Evolutionary conservation across 768 basidiomycete genomes (phyloP).

Genomic region (Boletus sp.): DNA sequence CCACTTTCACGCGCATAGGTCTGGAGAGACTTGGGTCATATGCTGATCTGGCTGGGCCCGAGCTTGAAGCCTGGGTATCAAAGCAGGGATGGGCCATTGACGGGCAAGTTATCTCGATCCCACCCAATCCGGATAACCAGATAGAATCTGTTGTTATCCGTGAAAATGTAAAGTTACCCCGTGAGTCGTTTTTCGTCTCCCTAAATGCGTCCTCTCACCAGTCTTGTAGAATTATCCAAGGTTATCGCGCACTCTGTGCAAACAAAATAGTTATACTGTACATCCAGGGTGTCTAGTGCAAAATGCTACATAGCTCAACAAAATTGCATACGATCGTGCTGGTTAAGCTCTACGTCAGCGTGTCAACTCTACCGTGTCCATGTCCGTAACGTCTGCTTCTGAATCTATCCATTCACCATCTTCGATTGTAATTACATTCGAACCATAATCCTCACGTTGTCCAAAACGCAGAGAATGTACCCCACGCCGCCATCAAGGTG

Average conservation of each 20-base stretch:
- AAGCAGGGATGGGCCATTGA: constrained; percentile 70
- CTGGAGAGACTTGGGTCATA: constrained; percentile 68
- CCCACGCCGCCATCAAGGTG: constrained; percentile 72
- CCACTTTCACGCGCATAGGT: constrained; percentile 75
- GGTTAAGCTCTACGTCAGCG: background rate
- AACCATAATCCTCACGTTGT: constrained; percentile 22
- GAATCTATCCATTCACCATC: background rate
- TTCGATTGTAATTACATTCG: background rate
- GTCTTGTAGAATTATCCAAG: constrained; percentile 64
- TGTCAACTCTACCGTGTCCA: background rate
- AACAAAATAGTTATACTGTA: constrained; percentile 36
- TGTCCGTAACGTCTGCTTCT: background rate
- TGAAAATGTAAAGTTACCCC: constrained; percentile 77
- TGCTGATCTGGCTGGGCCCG: constrained; percentile 63
- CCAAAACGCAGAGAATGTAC: constrained; percentile 65
- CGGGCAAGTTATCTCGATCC: constrained; percentile 60
- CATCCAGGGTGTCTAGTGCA: constrained; percentile 1
- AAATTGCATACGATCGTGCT: background rate
- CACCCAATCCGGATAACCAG: constrained; percentile 85
- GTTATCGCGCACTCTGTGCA: constrained; percentile 71
- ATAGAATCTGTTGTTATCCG: constrained; percentile 83
- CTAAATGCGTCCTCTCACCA: background rate
- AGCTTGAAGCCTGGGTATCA: constrained; percentile 57
- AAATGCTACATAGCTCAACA: background rate
- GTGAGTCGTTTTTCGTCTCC: constrained; percentile 44